Base-by-base conservation (phyloP, 2,329 filamentous ascomycete genomes). In the Trichoderma citrinoviride region DNA sequence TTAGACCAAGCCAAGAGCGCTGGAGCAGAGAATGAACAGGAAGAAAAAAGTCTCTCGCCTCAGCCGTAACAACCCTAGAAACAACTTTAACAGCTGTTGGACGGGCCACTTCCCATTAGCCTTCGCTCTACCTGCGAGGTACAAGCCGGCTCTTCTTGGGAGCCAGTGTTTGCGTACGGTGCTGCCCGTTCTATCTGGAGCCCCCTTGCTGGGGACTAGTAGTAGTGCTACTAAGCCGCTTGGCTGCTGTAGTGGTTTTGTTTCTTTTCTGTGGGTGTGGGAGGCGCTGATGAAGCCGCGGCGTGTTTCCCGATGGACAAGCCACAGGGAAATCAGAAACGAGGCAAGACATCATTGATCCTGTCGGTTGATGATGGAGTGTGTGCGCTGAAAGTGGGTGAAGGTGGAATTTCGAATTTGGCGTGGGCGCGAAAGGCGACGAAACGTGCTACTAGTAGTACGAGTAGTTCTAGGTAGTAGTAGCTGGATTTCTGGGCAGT, bases 131-230 rank as follows among this genome's bases (percentile, higher is more conserved):
- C 61, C 2, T 46, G 58, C 14, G n/a, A 37, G 37, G 64, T 58
- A 58, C 57, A 41, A 40, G 44, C 46, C 64, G 52, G 64, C 64
- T 50, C 25, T 54, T 44, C 40, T 27, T 60, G 46, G 58, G 64
- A 37, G 40, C 58, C 58, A 66, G 64, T 66, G 53, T 49, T 14
- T 40, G 58, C 64, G 53, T 55, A 66, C 64, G 40, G 64, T 55
- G 57, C 64, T 21, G 58, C 33, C 33, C 56, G 63, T 56, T 54
- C 43, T 46, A 19, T 54, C 43, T 46, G 17, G 21, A 27, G 33
- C 33, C 5, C 33, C 47, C 29, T 43, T 25, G 61, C 25, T 17
- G 21, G 41, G 46, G 33, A 41, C n/a, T n/a, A n/a, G n/a, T n/a
- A n/a, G n/a, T n/a, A n/a, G n/a, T n/a, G n/a, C n/a, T n/a, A 53